These are phyloP conservation scores for Aspergillus chevalieri DNA, from an alignment of 2,329 filamentous ascomycete genomes.

Conservation along the genomic window DNA sequence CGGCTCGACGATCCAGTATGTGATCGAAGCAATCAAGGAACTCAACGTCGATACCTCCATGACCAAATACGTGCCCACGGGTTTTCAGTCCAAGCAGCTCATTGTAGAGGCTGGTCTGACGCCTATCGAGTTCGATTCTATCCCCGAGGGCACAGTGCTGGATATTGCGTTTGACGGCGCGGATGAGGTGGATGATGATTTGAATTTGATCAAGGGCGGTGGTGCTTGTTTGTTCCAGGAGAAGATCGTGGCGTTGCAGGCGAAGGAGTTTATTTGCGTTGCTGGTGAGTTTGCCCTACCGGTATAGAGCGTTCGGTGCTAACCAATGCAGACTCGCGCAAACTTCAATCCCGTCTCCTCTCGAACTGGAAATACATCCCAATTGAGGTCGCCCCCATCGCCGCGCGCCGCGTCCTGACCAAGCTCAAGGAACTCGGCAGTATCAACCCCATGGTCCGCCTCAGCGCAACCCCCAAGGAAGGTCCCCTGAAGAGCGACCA, in stretches of 20 bases:
- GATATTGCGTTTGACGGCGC: conserved; percentile 95
- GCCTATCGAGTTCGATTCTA: conserved; percentile 69
- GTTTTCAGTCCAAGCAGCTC: conserved; percentile 81
- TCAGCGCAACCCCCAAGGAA: conserved; percentile 68
- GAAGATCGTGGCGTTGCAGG: conserved; percentile 82
- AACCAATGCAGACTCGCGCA: conserved; percentile 70
- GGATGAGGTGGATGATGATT: conserved; percentile 87
- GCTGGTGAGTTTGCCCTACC: conserved; percentile 52
- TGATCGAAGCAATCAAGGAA: conserved; percentile 58
- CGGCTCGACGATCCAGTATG: conserved; percentile 61
- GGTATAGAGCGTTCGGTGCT: conserved; percentile 1
- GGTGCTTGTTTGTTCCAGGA: conserved; percentile 98
- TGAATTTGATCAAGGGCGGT: conserved; percentile 97
- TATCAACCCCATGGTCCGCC: conserved; percentile 62
- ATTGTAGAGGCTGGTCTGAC: conserved; percentile 73
- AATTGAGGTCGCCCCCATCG: conserved; percentile 85
- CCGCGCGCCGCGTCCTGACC: conserved; percentile 68
- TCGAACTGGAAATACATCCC: conserved; percentile 77
- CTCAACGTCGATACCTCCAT: conserved; percentile 39
- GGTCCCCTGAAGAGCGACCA: conserved; percentile 82
- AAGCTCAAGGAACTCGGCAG: conserved; percentile 70
- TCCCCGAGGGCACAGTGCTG: conserved; percentile 59
- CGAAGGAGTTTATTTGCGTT: conserved; percentile 80
- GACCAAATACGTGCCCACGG: conserved; percentile 88
- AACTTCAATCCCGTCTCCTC: conserved; percentile 70